Base-by-base conservation (phyloP, 306 rosid species). In the Hylodesmum podocarpum region DNA sequence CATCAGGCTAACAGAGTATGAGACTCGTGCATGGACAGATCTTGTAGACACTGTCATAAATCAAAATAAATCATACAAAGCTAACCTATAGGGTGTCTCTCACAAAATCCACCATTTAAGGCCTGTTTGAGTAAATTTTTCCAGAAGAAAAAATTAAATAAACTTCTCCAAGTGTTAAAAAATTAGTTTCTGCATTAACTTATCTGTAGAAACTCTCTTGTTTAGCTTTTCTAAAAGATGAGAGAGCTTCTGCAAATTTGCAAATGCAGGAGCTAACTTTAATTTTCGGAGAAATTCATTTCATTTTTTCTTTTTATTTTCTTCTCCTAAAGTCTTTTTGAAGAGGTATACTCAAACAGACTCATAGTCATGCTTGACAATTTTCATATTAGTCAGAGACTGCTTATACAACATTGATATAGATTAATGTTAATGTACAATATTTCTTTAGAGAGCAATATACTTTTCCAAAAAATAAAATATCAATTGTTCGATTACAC, bases 401-500 rank as follows among this genome's bases (percentile, higher is more conserved):
- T 2, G 40, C 25, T 53, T 53, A 4, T 13, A 50, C 64, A 37
- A 55, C 66, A 51, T 16, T 68, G 15, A 51, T 57, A 54, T 5
- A 57, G 49, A 50, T 34, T 77, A 54, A 54, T 41, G 10, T 13
- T 34, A 51, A 34, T 46, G 41, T 54, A 28, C 36, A 71, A 37
- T 55, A 41, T 29, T 39, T 5, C 59, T 24, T 54, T 57, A 49
- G 12, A 50, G 54, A n/a, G 40, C 18, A 39, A 16, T 6, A 55
- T 37, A 72, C 67, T 72, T 55, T 11, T 73, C 27, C 8, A 31
- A 25, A 24, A 72, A 73, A 39, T 16, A 73, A 73, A 73, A 55
- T 57, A 55, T 40, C 40, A 40, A 57, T 8, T 27, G 55, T 40
- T 73, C 6, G 0, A 66, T 14, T 66, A 25, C 39, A 66, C 8